A percentile compares a stretch with the other conserved stretches of the same genome.
These are phyloP conservation scores for Scenedesmus sp. DNA, from an alignment of 163 green algal species.

Conservation along the genomic window DNA sequence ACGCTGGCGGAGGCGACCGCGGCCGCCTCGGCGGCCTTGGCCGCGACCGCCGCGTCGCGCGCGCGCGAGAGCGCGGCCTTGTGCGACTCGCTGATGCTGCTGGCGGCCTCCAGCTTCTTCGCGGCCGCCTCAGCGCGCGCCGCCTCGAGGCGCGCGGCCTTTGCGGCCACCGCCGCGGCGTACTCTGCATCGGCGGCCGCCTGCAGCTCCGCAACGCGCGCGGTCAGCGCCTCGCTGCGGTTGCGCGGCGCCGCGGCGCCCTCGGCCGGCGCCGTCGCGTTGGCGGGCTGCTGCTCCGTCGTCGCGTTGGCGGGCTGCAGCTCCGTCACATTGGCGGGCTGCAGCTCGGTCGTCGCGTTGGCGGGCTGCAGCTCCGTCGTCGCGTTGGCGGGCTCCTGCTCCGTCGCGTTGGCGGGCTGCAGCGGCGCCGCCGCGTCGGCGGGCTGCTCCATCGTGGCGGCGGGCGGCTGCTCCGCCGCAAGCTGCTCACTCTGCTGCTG, in stretches of 20 bases:
- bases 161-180: too few relatives aligned
- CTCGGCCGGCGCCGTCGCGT: not conserved
- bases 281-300: not conserved
- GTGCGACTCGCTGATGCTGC: too few relatives aligned
- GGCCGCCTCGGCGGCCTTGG: not conserved
- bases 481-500: not conserved
- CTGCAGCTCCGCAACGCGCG: too few relatives aligned
- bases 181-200: too few relatives aligned
- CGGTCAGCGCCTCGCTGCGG: too few relatives aligned
- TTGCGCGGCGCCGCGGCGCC: too few relatives aligned
- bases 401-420: too few relatives aligned
- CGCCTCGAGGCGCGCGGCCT: too few relatives aligned
- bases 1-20: too few relatives aligned
- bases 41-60: not conserved
- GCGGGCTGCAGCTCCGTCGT: not conserved
- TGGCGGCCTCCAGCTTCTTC: too few relatives aligned
- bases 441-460: not conserved
- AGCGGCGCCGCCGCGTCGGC: not conserved
- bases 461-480: not conserved
- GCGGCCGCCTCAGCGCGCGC: too few relatives aligned
- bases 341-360: not conserved
- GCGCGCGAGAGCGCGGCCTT: too few relatives aligned
- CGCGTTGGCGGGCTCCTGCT: not conserved
- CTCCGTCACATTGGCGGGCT: not conserved
- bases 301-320: slow-evolving; percentile 3